Evolutionary conservation across 2,329 filamentous ascomycete species (phyloP).

Genomic region (Penicillium sp.): DNA sequence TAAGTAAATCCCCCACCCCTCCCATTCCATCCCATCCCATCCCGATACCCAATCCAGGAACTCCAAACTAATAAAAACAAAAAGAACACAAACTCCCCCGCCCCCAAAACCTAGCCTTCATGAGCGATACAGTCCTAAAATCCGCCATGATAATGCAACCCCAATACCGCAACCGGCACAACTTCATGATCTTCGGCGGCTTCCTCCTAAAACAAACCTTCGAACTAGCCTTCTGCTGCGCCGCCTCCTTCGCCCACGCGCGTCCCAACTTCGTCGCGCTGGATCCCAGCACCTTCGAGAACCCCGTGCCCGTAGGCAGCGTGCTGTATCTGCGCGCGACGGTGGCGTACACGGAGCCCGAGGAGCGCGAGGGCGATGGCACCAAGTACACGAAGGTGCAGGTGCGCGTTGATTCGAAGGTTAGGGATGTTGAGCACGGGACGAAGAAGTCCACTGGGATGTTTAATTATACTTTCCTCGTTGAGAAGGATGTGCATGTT

Average conservation of each 20-base stretch:
- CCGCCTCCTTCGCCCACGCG: constrained; percentile 65
- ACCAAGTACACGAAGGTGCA: constrained; percentile 61
- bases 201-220: constrained; percentile 72
- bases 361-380: constrained; percentile 44
- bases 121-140: constrained; percentile 60
- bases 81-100: constrained; percentile 59
- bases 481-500: constrained; percentile 61
- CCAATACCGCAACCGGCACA: constrained; percentile 65
- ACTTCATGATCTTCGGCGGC: constrained; percentile 76
- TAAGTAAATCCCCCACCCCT: constrained; percentile 44
- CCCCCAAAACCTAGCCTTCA: constrained; percentile 57
- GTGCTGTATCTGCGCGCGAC: constrained; percentile 71
- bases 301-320: constrained; percentile 69
- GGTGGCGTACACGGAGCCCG: constrained; percentile 66
- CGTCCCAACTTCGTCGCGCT: constrained; percentile 68
- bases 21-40: neutral
- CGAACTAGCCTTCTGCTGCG: constrained; percentile 72
- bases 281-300: constrained; percentile 70
- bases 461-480: constrained; percentile 71
- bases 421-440: constrained; percentile 68
- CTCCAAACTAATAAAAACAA: constrained; percentile 17
- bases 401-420: constrained; percentile 67
- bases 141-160: constrained; percentile 73
- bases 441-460: constrained; percentile 65
- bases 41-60: constrained; percentile 4